Evolutionary conservation across 2,329 filamentous ascomycete species (phyloP), one percentile per base, ranked within the genome.

Genomic region (Chaetomiaceae sp.): DNA sequence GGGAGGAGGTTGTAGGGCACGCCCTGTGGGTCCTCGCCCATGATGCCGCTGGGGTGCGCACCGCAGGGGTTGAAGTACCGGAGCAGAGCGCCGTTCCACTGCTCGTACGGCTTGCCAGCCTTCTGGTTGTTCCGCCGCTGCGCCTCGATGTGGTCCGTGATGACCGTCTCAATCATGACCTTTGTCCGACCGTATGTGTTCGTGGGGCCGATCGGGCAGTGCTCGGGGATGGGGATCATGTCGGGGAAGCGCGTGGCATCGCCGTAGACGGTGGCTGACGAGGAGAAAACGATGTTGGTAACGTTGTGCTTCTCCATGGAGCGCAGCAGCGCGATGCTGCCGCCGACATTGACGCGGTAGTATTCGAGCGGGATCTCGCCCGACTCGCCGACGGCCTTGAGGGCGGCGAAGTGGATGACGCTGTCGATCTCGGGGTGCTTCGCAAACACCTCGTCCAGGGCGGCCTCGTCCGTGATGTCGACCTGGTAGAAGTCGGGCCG

Each of bases 141-240:
- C 17, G 92, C 88, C 55, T 88, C 86, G 72, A 97, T 82, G 65
- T 89, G 84, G 72, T 99, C 94, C 63, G 86, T 91, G 70, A 99
- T 96, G 72, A 96, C 85, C 62, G 79, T 81, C 78, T 99, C 94
- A 59, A 96, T 91, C 63, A 86, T 88, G 66, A 89, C 86, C 79
- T 99, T 99, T 61, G 94, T 99, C 73, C 90, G 90, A 59, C 94
- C 95, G 74, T 99, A 99, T 23, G 92, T 91, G 79, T 97, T 99
- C 63, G 94, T 99, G 14, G 94, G 90, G 47, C 91, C 92, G 59
- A 95, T 89, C 56, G 95, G 94, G 80, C 94, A 99, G 72, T 89
- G 79, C 76, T 99, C 94, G 47, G 94, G 94, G 67, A 99, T 99
- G 60, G 94, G 94, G 62, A 99, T 99, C 94, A 99, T 99, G 80